These are phyloP conservation scores for Cyclaneusma minus DNA, from an alignment of 2,329 filamentous ascomycete genomes.

Conservation along the genomic window DNA sequence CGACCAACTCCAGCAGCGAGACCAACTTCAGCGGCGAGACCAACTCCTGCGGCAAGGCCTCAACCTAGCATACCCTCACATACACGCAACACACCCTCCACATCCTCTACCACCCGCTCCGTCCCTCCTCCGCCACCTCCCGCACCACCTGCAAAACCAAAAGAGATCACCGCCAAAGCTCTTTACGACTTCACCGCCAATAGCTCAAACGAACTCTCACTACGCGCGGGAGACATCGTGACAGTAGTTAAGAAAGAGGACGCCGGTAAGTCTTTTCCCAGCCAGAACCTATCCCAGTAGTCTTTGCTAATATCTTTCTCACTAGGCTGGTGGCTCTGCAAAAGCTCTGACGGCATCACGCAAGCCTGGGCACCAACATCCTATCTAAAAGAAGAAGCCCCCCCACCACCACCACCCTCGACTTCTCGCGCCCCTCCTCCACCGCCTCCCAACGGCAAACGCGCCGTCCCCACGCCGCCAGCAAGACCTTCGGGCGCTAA, in stretches of 20 bases:
- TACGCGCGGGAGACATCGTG: slow-evolving; percentile 66
- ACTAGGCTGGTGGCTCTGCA: slow-evolving; percentile 90
- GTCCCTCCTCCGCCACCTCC: slow-evolving; percentile 48
- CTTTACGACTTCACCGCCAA: slow-evolving; percentile 85
- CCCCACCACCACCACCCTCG: slow-evolving; percentile 40
- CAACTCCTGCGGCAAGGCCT: slow-evolving; percentile 16
- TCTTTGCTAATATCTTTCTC: slow-evolving; percentile 18
- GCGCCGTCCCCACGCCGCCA: slow-evolving; percentile 17
- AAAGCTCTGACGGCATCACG: slow-evolving; percentile 45
- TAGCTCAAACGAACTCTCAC: slow-evolving; percentile 69
- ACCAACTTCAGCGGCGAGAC: slow-evolving; percentile 10
- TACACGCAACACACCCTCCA: slow-evolving; percentile 37
- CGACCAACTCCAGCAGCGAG: too few species aligned
- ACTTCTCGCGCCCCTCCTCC: slow-evolving; percentile 34
- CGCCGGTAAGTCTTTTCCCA: slow-evolving; percentile 55
- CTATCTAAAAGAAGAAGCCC: slow-evolving; percentile 74
- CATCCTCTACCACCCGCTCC: slow-evolving; percentile 32
- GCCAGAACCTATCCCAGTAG: neutral
- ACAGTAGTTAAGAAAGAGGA: slow-evolving; percentile 87
- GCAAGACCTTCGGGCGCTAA: slow-evolving; percentile 17
- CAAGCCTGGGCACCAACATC: slow-evolving; percentile 91
- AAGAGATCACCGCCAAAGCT: slow-evolving; percentile 73
- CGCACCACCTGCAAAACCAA: slow-evolving; percentile 41
- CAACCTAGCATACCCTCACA: slow-evolving; percentile 29
- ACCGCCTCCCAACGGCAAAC: slow-evolving; percentile 33